Evolutionary conservation across 2,329 filamentous ascomycete species (phyloP), one percentile per base, ranked within the genome.

Genomic region (Ophiostoma australiae): DNA sequence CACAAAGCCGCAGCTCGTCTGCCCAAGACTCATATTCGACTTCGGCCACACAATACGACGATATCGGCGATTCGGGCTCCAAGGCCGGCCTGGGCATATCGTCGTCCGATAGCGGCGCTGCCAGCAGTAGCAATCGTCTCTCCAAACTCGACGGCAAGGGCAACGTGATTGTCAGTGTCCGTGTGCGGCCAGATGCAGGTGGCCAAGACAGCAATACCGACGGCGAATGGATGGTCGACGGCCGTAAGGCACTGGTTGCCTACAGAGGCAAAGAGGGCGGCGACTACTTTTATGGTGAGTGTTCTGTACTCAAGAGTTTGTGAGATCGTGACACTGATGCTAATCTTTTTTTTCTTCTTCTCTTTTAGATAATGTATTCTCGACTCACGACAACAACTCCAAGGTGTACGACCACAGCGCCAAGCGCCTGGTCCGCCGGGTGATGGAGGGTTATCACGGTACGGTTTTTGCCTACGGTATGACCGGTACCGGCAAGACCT

Each of bases 391-490:
- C 78, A 92, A 97, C 79, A 99, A 99, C 78, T 89, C 92, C 70
- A 90, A 91, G 78, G 95, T 99, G 11, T 99, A 99, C 79, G 95
- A 99, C 80, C 89, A 94, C 74, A 92, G 89, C 66, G 95, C 95
- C 63, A 98, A 98, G 81, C 91, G 95, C 73, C 84, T 99, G 69
- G 95, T 99, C 67, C 91, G 95, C 75, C 87, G 95, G 76, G 95
- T 99, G 68, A 99, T 99, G 95, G 95, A 99, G 82, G 95, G 95
- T 61, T 99, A 98, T 79, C 94, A 98, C 77, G 95, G 94, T 72
- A 99, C 95, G 0, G 95, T 99, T 33, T 98, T 99, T 79, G 94
- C 94, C 23, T 99, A 99, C 79, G 95, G 95, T 78, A 98, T 98
- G 94, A 99, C 95, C 4, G 95, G 95, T 73, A 98, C 95, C 0